These are phyloP conservation scores for Candida maesae DNA, from an alignment of 805 yeast genomes.

Conservation along the genomic window DNA sequence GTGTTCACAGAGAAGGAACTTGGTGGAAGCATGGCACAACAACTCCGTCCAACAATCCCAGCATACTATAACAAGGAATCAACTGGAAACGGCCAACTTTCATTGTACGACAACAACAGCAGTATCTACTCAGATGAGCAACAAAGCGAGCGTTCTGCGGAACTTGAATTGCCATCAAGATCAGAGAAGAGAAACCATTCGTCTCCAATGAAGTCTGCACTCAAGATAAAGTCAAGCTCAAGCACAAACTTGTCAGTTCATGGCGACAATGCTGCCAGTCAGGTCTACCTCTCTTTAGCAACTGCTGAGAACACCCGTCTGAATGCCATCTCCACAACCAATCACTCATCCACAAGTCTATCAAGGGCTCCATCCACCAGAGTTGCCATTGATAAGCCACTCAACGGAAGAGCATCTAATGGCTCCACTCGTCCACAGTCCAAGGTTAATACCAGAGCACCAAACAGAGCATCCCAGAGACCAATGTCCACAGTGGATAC, in stretches of 20 bases:
- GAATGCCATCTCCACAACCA: slow-evolving; percentile 50
- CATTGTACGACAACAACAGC: slow-evolving; percentile 7
- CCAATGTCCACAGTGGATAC: slow-evolving; percentile 7
- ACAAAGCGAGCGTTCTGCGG: slow-evolving; percentile 3
- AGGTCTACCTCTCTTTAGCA: slow-evolving; percentile 62
- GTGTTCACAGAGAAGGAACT: slow-evolving; percentile 4
- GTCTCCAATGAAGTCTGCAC: slow-evolving; percentile 44
- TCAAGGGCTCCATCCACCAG: slow-evolving; percentile 27
- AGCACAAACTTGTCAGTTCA: slow-evolving; percentile 19
- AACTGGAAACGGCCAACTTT: slow-evolving; percentile 2
- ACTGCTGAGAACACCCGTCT: slow-evolving; percentile 78
- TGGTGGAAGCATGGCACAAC: slow-evolving; percentile 39
- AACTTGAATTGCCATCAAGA: slow-evolving; percentile 31
- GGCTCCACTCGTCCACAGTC: neutral
- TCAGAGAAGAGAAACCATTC: slow-evolving; percentile 27
- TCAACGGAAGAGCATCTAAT: slow-evolving; percentile 4
- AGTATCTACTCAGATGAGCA: slow-evolving; percentile 13
- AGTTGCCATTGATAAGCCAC: slow-evolving; percentile 11
- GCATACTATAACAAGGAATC: slow-evolving; percentile 12
- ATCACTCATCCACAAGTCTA: slow-evolving; percentile 18
- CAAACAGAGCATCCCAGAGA: slow-evolving; percentile 4
- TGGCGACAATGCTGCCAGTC: slow-evolving; percentile 44
- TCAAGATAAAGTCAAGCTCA: slow-evolving; percentile 29
- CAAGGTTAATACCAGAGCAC: neutral
- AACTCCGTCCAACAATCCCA: slow-evolving; percentile 40